Percentiles rank a stretch among this genome's conserved stretches.
Conservation (phyloP, 768 basidiomycete genomes). For the Suillus paluster region DNA sequence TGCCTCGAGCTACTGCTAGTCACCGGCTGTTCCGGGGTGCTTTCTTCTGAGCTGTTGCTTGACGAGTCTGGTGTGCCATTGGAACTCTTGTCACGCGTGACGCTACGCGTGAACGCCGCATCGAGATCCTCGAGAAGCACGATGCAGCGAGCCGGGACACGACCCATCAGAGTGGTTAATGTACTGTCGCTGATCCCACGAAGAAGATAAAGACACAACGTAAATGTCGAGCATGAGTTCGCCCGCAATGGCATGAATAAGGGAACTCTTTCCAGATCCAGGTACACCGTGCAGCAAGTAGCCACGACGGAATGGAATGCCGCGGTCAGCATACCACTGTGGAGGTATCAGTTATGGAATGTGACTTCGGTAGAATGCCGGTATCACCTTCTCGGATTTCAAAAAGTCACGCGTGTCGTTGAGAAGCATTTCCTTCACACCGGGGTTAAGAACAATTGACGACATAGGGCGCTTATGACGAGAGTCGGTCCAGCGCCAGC, state of each 20-base stretch:
- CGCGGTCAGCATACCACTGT: constrained; percentile 92
- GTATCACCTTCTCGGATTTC: constrained; percentile 73
- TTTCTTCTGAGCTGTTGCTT: constrained; percentile 39
- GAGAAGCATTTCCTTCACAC: constrained; percentile 89
- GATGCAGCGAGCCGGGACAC: constrained; percentile 83
- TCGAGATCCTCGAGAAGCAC: constrained; percentile 91
- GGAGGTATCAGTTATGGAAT: constrained; percentile 9
- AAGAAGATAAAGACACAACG: constrained; percentile 83
- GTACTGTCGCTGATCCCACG: constrained; percentile 90
- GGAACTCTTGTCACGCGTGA: constrained; percentile 61
- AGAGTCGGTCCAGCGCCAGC: constrained; percentile 88
- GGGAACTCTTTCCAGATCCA: constrained; percentile 84
- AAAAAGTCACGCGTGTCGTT: constrained; percentile 84
- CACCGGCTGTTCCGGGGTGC: constrained; percentile 30
- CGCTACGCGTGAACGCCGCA: constrained; percentile 83
- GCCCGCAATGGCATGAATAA: constrained; percentile 88
- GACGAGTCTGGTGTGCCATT: constrained; percentile 48
- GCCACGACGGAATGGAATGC: constrained; percentile 89
- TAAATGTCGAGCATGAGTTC: constrained; percentile 92
- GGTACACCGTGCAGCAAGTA: constrained; percentile 85
- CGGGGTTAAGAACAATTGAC: constrained; percentile 85
- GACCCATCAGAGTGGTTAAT: constrained; percentile 83
- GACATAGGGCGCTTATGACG: constrained; percentile 88
- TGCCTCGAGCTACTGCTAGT: constrained; percentile 47
- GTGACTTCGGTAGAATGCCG: constrained; percentile 8